Percentiles rank a stretch among this genome's conserved stretches.
These are phyloP conservation scores for Pythium grandisporangium DNA, from an alignment of 352 stramenopile genomes.

Conservation along the genomic window DNA sequence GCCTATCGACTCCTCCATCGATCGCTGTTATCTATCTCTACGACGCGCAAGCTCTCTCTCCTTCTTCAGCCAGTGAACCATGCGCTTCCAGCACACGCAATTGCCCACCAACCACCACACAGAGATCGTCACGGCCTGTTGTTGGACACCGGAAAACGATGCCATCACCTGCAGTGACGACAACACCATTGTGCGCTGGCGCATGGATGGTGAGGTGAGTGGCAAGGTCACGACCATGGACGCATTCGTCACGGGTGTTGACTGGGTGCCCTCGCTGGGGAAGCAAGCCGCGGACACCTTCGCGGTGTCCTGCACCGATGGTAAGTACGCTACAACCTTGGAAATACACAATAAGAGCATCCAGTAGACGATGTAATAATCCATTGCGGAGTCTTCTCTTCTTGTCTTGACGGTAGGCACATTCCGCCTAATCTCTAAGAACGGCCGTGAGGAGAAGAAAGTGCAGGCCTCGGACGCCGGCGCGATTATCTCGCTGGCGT, in stretches of 20 bases:
- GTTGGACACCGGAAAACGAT: slow-evolving; percentile 85
- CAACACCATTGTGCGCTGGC: slow-evolving; percentile 75
- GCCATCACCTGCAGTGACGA: slow-evolving; percentile 84
- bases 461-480: slow-evolving; percentile 70
- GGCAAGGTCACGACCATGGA: slow-evolving; percentile 66
- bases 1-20: not conserved
- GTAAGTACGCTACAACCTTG: too few species aligned
- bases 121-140: slow-evolving; percentile 78
- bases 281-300: slow-evolving; percentile 82
- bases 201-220: slow-evolving; percentile 77
- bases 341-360: too few species aligned
- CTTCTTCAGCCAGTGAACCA: slow-evolving; percentile 11
- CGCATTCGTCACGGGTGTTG: slow-evolving; percentile 64
- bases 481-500: slow-evolving; percentile 86
- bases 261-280: slow-evolving; percentile 76
- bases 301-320: slow-evolving; percentile 86
- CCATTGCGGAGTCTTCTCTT: too few species aligned
- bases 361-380: too few species aligned
- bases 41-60: too few species aligned
- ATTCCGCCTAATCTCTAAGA: slow-evolving; percentile 86
- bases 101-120: slow-evolving; percentile 61
- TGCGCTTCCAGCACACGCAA: slow-evolving; percentile 79
- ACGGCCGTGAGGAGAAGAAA: slow-evolving; percentile 89
- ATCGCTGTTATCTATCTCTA: too few species aligned
- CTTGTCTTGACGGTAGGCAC: too few species aligned